A percentile compares a stretch with the other conserved stretches of the same genome.
Evolutionary conservation across 305 asterid genomes (phyloP).

Genomic region (Plantago coronopus): DNA sequence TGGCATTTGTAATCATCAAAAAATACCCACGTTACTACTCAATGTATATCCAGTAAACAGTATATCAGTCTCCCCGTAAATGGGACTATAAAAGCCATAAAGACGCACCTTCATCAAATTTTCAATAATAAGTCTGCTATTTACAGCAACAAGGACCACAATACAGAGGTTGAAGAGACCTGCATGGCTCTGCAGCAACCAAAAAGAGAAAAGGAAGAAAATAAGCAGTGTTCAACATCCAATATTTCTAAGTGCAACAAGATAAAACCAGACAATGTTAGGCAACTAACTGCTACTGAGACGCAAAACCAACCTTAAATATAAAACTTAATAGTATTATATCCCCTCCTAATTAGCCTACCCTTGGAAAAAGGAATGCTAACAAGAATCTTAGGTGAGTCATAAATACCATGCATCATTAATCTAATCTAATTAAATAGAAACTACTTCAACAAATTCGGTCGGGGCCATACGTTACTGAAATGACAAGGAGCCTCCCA

Average conservation of each 20-base stretch:
- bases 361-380: too few species aligned
- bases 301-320: neutral
- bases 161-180: slow-evolving; percentile 97
- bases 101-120: slow-evolving; percentile 89
- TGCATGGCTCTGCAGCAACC: slow-evolving; percentile 85
- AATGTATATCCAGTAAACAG: neutral
- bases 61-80: slow-evolving; percentile 5
- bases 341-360: too few species aligned
- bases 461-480: neutral
- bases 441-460: neutral
- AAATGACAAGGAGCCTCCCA: too few species aligned
- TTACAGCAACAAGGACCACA: slow-evolving; percentile 98
- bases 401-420: too few species aligned
- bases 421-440: neutral
- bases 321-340: too few species aligned
- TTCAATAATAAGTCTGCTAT: slow-evolving; percentile 95
- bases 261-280: neutral
- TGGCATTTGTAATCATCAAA: neutral
- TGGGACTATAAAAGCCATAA: slow-evolving; percentile 4
- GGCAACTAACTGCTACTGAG: slow-evolving; percentile 15
- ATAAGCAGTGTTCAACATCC: slow-evolving; percentile 23
- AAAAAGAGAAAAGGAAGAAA: slow-evolving; percentile 26
- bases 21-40: slow-evolving; percentile 12
- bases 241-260: neutral
- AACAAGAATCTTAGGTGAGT: too few species aligned